Percentiles rank a stretch among this genome's conserved stretches.
Conservation (phyloP, 331 rosid species). For the Malus hybrid region DNA sequence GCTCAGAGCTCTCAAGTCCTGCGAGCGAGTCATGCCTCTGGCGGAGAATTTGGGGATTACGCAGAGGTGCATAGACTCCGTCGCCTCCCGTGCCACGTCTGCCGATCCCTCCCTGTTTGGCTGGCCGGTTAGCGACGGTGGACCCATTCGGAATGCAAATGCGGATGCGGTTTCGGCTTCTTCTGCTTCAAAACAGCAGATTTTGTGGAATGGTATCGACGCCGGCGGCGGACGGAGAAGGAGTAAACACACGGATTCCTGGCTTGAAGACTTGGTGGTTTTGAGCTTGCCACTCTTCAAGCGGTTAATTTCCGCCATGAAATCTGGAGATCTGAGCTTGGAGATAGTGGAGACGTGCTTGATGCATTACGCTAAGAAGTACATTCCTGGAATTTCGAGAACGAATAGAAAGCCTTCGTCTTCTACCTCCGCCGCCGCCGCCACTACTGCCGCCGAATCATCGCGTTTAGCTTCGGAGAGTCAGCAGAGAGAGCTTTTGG, state of each 20-base stretch:
- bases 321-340: constrained; percentile 34
- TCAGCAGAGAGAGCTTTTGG: constrained; percentile 75
- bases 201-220: constrained; percentile 64
- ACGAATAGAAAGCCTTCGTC: constrained; percentile 49
- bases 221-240: constrained; percentile 40
- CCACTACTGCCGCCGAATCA: not conserved
- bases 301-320: constrained; percentile 56
- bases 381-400: constrained; percentile 81
- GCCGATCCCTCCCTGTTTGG: constrained; percentile 75
- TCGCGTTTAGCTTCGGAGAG: constrained; percentile 39
- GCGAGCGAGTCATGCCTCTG: constrained; percentile 57
- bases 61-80: constrained; percentile 62
- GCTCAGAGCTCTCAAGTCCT: constrained; percentile 60
- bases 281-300: constrained; percentile 64
- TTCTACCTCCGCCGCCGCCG: constrained; percentile 18
- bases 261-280: constrained; percentile 73
- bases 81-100: constrained; percentile 53
- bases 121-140: constrained; percentile 74
- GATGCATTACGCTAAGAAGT: constrained; percentile 69
- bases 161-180: not conserved
- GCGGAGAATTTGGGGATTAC: constrained; percentile 58
- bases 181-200: constrained; percentile 41
- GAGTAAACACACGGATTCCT: constrained; percentile 36
- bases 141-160: not conserved
- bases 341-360: constrained; percentile 76